Percentiles rank a stretch among this genome's conserved stretches.
Conservation (phyloP, 805 yeast species). For the Spathaspora passalidarum region DNA sequence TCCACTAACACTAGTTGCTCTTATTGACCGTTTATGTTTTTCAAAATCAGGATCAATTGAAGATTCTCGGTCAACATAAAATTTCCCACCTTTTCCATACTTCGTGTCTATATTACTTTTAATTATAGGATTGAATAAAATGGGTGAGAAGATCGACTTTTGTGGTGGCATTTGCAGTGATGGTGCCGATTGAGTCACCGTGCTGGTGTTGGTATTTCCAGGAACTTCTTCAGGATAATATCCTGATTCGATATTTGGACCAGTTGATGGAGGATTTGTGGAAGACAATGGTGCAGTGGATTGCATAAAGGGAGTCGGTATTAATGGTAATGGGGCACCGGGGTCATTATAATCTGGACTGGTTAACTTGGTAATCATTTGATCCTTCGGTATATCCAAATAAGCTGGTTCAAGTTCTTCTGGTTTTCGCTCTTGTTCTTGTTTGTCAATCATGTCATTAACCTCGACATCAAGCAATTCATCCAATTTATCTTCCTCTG, state of each 20-base stretch:
- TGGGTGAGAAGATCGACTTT: conserved; percentile 76
- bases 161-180: conserved; percentile 9
- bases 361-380: conserved; percentile 36
- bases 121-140: conserved; percentile 77
- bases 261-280: conserved; percentile 11
- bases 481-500: not conserved
- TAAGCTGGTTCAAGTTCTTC: conserved; percentile 7
- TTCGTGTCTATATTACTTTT: conserved; percentile 77
- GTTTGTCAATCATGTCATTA: not conserved
- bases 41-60: conserved; percentile 18
- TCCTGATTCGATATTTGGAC: not conserved
- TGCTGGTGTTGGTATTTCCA: not conserved
- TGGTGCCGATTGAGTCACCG: conserved; percentile 5
- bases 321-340: conserved; percentile 73
- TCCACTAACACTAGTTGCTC: conserved; percentile 38
- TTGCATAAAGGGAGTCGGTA: conserved; percentile 47
- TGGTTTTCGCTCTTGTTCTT: not conserved
- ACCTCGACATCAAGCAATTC: not conserved
- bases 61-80: conserved; percentile 52
- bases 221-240: not conserved
- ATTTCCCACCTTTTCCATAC: conserved; percentile 87
- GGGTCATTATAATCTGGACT: conserved; percentile 69
- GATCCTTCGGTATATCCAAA: conserved; percentile 55
- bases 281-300: conserved; percentile 11
- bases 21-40: conserved; percentile 16